Evolutionary conservation across 2,329 filamentous ascomycete genomes (phyloP).

Genomic region (Sporothrix pseudoabietina): DNA sequence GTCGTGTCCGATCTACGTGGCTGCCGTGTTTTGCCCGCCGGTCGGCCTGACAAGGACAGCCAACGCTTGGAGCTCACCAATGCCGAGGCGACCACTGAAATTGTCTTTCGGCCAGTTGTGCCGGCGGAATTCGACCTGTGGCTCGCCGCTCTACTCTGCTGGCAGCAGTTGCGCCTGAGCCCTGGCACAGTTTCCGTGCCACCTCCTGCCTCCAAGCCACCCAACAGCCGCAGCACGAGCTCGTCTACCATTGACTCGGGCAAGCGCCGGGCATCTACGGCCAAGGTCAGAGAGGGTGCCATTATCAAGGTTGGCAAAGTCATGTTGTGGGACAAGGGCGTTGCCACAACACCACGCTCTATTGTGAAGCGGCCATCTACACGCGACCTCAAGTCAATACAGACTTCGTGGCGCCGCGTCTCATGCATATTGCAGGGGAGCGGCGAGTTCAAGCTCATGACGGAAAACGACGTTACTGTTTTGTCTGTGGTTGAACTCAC

Average conservation of each 20-base stretch:
- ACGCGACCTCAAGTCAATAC: constrained; percentile 55
- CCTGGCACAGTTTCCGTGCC: constrained; percentile 34
- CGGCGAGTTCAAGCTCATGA: constrained; percentile 87
- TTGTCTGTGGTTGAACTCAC: constrained; percentile 84
- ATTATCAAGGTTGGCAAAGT: constrained; percentile 96
- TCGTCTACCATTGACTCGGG: constrained; percentile 46
- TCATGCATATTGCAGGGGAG: constrained; percentile 95
- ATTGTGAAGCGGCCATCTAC: constrained; percentile 62
- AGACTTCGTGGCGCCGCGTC: constrained; percentile 78
- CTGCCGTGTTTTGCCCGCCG: constrained; percentile 66
- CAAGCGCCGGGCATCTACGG: constrained; percentile 47
- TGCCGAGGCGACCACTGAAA: constrained; percentile 58
- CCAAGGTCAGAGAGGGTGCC: constrained; percentile 64
- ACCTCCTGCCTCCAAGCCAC: constrained; percentile 46
- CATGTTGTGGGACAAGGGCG: constrained; percentile 84
- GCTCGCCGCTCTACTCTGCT: constrained; percentile 78
- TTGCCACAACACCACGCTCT: constrained; percentile 56
- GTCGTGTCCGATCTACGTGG: constrained; percentile 75
- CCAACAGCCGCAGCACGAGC: constrained; percentile 43
- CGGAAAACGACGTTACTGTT: constrained; percentile 78
- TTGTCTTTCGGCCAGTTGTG: constrained; percentile 66
- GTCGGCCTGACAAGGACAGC: constrained; percentile 48
- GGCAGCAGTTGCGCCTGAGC: constrained; percentile 70
- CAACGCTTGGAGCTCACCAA: constrained; percentile 59
- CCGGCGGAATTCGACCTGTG: constrained; percentile 73